Evolutionary conservation across 768 basidiomycete genomes (phyloP).

Genomic region (Lyophyllum atratum): DNA sequence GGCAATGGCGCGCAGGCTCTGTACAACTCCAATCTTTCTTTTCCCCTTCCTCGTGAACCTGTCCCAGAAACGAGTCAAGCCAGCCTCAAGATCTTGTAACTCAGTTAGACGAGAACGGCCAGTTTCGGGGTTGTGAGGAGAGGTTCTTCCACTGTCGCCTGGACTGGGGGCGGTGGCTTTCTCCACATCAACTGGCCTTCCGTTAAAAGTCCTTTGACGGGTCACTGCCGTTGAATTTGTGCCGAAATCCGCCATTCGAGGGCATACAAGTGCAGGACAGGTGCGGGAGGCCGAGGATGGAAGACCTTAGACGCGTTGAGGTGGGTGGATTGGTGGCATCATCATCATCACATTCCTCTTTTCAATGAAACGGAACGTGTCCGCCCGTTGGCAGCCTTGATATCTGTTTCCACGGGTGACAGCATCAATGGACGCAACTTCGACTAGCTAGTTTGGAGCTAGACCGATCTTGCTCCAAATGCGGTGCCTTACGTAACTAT

Average conservation of each 20-base stretch:
- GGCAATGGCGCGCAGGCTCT: slow-evolving; percentile 46
- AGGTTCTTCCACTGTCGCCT: background rate
- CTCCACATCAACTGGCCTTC: slow-evolving; percentile 12
- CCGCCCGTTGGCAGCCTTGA: background rate
- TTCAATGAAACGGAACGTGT: background rate
- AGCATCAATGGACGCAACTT: background rate
- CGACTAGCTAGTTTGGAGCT: too few species aligned
- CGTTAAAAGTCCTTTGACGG: slow-evolving; percentile 15
- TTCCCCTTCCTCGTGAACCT: slow-evolving; percentile 51
- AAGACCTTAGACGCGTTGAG: background rate
- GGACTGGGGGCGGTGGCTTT: slow-evolving; percentile 1
- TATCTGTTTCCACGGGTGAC: background rate
- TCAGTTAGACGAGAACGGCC: background rate
- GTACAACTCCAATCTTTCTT: slow-evolving; percentile 39
- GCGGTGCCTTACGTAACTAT: too few species aligned
- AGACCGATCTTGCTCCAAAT: too few species aligned
- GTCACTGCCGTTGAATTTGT: background rate
- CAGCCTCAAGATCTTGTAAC: slow-evolving; percentile 13
- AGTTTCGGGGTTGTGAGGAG: background rate
- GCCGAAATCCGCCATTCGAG: background rate
- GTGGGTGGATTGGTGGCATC: background rate
- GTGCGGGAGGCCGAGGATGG: background rate
- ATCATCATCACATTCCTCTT: background rate
- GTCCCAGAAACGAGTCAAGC: slow-evolving; percentile 38
- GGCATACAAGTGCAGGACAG: background rate